phyloP scores from a whole-genome alignment of 345 rosid species.

The Rhodomyrtus tomentosa region DNA sequence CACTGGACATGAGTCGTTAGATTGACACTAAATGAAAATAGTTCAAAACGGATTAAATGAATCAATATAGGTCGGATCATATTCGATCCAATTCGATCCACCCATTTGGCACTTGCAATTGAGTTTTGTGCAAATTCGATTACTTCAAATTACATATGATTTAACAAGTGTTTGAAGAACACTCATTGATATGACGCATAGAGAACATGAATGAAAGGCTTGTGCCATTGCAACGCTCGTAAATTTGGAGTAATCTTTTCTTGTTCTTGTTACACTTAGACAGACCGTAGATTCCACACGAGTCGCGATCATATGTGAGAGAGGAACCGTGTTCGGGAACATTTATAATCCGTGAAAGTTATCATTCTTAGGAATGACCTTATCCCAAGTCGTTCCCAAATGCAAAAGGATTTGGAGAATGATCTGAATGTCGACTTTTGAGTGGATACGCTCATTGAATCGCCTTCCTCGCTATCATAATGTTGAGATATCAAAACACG shows the following conservation, averaged over 20 bases:
- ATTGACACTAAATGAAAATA: too few relatives aligned
- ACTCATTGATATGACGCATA: neutral
- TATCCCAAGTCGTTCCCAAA: accelerated
- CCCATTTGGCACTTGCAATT: too few relatives aligned
- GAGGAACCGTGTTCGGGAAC: neutral
- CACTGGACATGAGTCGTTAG: too few relatives aligned
- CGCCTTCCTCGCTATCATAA: too few relatives aligned
- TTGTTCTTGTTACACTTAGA: neutral
- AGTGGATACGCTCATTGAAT: neutral
- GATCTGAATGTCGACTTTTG: neutral
- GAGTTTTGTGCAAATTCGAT: neutral
- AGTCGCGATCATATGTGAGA: neutral
- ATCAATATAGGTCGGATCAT: too few relatives aligned
- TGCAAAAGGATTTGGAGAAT: neutral
- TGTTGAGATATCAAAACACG: neutral
- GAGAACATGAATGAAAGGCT: too few relatives aligned
- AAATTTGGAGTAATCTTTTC: neutral
- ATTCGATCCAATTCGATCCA: too few relatives aligned
- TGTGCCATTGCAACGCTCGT: accelerated
- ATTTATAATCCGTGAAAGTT: neutral
- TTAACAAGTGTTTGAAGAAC: neutral
- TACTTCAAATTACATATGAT: neutral
- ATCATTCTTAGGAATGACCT: accelerated
- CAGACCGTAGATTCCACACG: neutral
- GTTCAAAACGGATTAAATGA: too few relatives aligned